Conservation (phyloP, 2,329 filamentous ascomycete species). For the Scedosporium apiospermum region DNA sequence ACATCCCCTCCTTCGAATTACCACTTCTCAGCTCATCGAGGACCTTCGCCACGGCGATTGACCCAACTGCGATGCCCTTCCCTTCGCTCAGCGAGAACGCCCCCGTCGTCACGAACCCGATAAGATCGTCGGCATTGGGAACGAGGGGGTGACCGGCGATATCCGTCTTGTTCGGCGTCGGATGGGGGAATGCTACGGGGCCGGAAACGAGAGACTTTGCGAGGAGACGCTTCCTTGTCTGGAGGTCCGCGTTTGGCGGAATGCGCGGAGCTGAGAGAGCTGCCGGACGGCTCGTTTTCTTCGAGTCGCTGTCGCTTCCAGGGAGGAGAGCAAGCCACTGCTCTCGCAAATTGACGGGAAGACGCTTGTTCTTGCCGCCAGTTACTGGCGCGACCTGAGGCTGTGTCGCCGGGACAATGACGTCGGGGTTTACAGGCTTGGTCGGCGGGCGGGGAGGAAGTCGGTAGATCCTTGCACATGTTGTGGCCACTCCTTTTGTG, state of each 20-base stretch:
- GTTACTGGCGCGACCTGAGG: conserved; percentile 13
- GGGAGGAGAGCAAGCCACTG: conserved; percentile 61
- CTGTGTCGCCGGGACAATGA: conserved; percentile 37
- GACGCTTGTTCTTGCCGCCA: conserved; percentile 8
- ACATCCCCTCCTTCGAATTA: conserved; percentile 31
- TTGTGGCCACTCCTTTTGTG: conserved; percentile 57
- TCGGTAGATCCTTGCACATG: conserved; percentile 77
- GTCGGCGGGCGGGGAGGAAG: conserved; percentile 39
- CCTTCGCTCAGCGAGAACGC: conserved; percentile 74
- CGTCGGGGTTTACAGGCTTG: conserved; percentile 13
- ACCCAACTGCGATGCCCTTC: conserved; percentile 65
- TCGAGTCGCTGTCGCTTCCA: neutral
- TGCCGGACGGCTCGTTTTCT: neutral
- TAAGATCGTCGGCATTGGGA: conserved; percentile 65
- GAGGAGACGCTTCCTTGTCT: conserved; percentile 31
- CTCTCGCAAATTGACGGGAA: conserved; percentile 44
- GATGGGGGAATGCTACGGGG: conserved; percentile 20
- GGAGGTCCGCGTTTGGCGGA: conserved; percentile 18
- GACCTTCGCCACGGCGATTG: conserved; percentile 52
- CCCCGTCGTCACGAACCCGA: conserved; percentile 86
- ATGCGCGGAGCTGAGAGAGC: conserved; percentile 9
- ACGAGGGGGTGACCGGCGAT: conserved; percentile 52
- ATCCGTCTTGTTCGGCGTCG: conserved; percentile 24
- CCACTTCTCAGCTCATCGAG: conserved; percentile 21
- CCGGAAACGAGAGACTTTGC: conserved; percentile 37